Base-by-base conservation (phyloP, 2,329 filamentous ascomycete genomes). In the Xylaria sp. region DNA sequence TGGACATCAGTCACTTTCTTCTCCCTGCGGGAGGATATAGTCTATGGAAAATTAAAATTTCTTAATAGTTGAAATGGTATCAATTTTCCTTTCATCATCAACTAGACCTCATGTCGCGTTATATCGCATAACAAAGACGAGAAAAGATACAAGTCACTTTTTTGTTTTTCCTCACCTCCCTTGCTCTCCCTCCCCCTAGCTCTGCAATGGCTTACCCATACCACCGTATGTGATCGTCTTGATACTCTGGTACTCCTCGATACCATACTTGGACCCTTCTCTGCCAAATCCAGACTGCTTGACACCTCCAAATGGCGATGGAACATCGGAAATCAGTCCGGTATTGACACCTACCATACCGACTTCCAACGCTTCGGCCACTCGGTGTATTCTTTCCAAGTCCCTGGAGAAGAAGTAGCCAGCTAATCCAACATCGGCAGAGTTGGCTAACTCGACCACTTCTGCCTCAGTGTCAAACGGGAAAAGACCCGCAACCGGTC, bases 261-360 rank as follows among this genome's bases (percentile, higher is more conserved):
- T 85, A 13, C 90, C 90, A 61, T 92, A 89, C 72, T 85, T 83
- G 64, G 87, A 88, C 7, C 90, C 90, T 74, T 94, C 91, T 50
- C 89, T 79, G 2, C 90, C 90, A 67, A 92, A 92, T 0, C 90
- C 90, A 67, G 86, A 90, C 76, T 92, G 80, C 76, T 94, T 94
- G 51, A 94, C 86, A 65, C 90, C 90, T 13, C 90, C 90, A 70
- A 94, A 94, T 0, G 83, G 83, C 57, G 81, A 73, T 0, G 81
- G 81, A 9, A 79, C 75, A 61, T 85, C 83, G 1, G 81, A 84
- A 63, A 85, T 82, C 54, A 87, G 62, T 1, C 90, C 90, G 0
- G 89, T 92, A 75, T 93, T 93, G 61, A 92, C 85, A 58, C 90
- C 91, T 1, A 95, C 84, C 91, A 95, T 95, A 56, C 91, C 91